Base-by-base conservation (phyloP, 257 asterid genomes). In the Penstemon newberryi region DNA sequence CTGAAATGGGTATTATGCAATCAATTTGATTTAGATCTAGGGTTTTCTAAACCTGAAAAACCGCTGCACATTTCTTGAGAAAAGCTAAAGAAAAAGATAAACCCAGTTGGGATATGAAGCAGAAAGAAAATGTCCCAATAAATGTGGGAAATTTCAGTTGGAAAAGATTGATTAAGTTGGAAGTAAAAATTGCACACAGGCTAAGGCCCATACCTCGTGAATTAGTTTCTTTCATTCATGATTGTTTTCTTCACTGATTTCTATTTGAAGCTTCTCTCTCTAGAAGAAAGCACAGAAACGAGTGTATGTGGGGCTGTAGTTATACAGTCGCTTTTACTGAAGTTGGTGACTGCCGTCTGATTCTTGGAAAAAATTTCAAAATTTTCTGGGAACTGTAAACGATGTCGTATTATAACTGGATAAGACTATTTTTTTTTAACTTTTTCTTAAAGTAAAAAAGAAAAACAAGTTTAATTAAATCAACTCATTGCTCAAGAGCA, bases 21-120 rank as follows among this genome's bases (percentile, higher is more conserved):
- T 66, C 54, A 78, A 82, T 78, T 88, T 60, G 71, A 77, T 18
- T 78, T 87, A 91, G 97, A 91, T 87, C 95, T 91, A 86, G 74
- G 69, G 77, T 57, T 73, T 63, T 75, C 51, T 33, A 25, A 67
- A 82, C 95, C 89, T 78, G 73, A 61, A 62, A 75, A 71, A 63
- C 13, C 64, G 69, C 80, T 10, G 54, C 75, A 39, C 55, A 67
- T 50, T 37, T 53, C 69, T 44, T 65, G 25, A 65, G 67, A 13
- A 67, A 47, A 62, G 67, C 69, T 47, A 63, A 25, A 70, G 63
- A 63, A 63, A 63, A 63, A 39, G 70, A 70, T 8, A 67, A 44
- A 66, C 65, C 73, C 45, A 67, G 62, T 57, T 67, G 49, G 60
- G 66, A 39, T 66, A 73, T 52, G 72, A 46, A 69, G 71, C 64